Percentiles rank a stretch among this genome's conserved stretches.
Evolutionary conservation across 108 stramenopile species (phyloP).

Genomic region (Cyclotella kingstonii): DNA sequence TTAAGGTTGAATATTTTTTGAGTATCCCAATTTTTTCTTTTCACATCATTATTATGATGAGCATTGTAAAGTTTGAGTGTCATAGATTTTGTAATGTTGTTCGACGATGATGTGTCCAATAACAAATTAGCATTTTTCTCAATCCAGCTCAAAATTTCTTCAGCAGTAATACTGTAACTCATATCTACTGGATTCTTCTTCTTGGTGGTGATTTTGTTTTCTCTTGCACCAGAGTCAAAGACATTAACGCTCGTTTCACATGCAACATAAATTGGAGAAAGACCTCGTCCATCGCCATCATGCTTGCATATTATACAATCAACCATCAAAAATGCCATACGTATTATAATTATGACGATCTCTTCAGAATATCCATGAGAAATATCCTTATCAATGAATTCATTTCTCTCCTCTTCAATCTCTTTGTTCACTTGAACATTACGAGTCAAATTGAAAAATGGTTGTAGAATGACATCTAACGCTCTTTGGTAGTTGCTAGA

Average conservation of each 20-base stretch:
- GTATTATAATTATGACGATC: constrained; percentile 2
- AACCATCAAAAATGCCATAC: constrained; percentile 22
- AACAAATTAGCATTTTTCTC: constrained; percentile 3
- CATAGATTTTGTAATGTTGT: too few relatives aligned
- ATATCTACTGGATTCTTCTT: not conserved
- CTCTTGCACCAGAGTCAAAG: not conserved
- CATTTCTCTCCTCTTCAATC: not conserved
- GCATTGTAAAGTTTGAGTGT: too few relatives aligned
- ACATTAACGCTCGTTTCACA: not conserved
- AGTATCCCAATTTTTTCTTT: not conserved
- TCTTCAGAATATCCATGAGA: not conserved
- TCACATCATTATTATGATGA: not conserved
- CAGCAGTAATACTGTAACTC: not conserved
- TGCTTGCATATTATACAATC: constrained; percentile 26
- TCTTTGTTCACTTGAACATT: not conserved
- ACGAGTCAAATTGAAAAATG: not conserved
- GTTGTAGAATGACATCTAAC: not conserved
- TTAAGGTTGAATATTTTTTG: not conserved
- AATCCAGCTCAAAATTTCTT: constrained; percentile 23
- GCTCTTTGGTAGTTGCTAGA: constrained; percentile 3
- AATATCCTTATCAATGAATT: not conserved
- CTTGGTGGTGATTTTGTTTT: too few relatives aligned
- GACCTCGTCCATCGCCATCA: constrained; percentile 27
- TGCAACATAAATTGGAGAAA: not conserved
- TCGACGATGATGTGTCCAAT: not conserved